Percentiles rank a stretch among this genome's conserved stretches.
Conservation (phyloP, 1,284 basidiomycete genomes). For the Austroboletus novae-zelandiae region DNA sequence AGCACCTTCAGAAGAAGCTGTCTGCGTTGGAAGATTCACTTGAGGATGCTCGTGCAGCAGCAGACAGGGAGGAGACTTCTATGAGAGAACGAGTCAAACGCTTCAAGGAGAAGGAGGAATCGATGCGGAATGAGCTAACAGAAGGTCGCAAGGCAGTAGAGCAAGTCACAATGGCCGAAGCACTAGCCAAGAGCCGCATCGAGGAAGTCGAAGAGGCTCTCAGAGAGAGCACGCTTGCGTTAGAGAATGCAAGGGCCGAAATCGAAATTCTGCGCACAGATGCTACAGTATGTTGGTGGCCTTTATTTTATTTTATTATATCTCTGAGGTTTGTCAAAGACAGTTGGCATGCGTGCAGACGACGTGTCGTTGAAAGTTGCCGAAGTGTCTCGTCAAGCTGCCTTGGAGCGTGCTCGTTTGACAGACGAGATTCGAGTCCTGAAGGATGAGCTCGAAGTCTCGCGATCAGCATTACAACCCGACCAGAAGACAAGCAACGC, state of each 20-base stretch:
- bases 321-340: slow-evolving; percentile 16
- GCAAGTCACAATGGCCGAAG: slow-evolving; percentile 60
- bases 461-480: slow-evolving; percentile 20
- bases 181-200: slow-evolving; percentile 57
- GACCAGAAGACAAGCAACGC: slow-evolving; percentile 2
- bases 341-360: slow-evolving; percentile 26
- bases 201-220: slow-evolving; percentile 88
- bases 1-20: slow-evolving; percentile 81
- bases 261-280: slow-evolving; percentile 83
- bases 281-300: slow-evolving; percentile 55
- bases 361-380: slow-evolving; percentile 35
- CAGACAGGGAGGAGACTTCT: slow-evolving; percentile 73
- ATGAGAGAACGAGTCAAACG: slow-evolving; percentile 66
- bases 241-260: slow-evolving; percentile 91
- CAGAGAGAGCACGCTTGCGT: slow-evolving; percentile 81
- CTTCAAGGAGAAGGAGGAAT: slow-evolving; percentile 76
- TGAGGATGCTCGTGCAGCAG: slow-evolving; percentile 69
- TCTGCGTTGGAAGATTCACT: slow-evolving; percentile 79
- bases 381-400: slow-evolving; percentile 41
- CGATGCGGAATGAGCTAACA: slow-evolving; percentile 64
- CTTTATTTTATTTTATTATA: not conserved
- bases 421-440: slow-evolving; percentile 54
- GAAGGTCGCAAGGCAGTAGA: slow-evolving; percentile 66
- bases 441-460: slow-evolving; percentile 45
- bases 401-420: slow-evolving; percentile 44